A percentile compares a stretch with the other conserved stretches of the same genome.
Evolutionary conservation across 2,329 filamentous ascomycete species (phyloP).

Genomic region (Hirsutella minnesotensis): DNA sequence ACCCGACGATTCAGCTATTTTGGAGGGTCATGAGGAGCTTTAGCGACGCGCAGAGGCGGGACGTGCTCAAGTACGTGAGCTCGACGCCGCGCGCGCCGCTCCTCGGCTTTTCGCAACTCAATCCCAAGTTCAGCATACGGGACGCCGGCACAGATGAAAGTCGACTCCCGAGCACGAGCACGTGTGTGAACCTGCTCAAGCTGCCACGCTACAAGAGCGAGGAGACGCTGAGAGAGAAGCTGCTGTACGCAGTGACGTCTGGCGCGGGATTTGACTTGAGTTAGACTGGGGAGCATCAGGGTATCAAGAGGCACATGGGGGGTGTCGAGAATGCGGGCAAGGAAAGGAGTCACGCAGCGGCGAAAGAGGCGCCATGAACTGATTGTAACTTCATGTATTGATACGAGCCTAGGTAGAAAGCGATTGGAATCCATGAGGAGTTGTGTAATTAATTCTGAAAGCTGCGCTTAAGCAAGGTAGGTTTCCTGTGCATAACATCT

Average conservation of each 20-base stretch:
- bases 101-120: conserved; percentile 76
- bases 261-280: conserved; percentile 87
- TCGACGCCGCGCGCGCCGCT: conserved; percentile 84
- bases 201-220: conserved; percentile 68
- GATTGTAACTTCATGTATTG: too few species aligned
- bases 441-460: conserved; percentile 25
- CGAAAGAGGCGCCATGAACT: too few species aligned
- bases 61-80: conserved; percentile 91
- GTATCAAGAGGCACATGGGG: too few species aligned
- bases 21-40: conserved; percentile 80
- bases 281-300: too few species aligned
- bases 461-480: conserved; percentile 43
- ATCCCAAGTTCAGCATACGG: conserved; percentile 78
- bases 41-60: conserved; percentile 63
- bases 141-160: conserved; percentile 53
- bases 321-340: too few species aligned
- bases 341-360: too few species aligned
- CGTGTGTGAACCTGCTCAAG: conserved; percentile 91
- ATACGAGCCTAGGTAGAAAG: too few species aligned
- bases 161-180: conserved; percentile 84
- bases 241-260: conserved; percentile 80
- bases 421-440: background rate
- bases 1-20: conserved; percentile 75
- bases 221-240: conserved; percentile 57
- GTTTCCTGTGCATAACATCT: conserved; percentile 62